Percentiles rank a stretch among this genome's conserved stretches.
phyloP scores from a whole-genome alignment of 164 flowering plant genomes.

The Vitis rotundifolia region DNA sequence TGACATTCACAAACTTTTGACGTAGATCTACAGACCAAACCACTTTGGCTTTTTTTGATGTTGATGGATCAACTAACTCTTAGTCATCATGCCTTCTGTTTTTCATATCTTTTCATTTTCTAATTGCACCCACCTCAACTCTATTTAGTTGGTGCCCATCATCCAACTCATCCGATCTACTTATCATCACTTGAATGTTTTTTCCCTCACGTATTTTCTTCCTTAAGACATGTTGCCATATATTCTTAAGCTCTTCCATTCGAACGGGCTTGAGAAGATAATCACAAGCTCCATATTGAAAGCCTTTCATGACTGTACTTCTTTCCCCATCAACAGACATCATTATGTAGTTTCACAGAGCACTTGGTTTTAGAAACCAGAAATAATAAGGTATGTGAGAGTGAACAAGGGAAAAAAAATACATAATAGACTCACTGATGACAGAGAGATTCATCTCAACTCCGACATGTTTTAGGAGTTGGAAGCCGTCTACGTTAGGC shows the following conservation, averaged over 20 bases:
- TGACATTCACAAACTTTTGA: conserved; percentile 1
- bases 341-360: conserved; percentile 19
- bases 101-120: conserved; percentile 12
- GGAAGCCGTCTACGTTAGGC: conserved; percentile 28
- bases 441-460: conserved; percentile 29
- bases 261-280: conserved; percentile 36
- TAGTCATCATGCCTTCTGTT: conserved; percentile 6
- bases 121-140: neutral
- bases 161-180: conserved; percentile 10
- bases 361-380: neutral
- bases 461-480: conserved; percentile 21
- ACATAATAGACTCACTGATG: conserved; percentile 16
- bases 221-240: conserved; percentile 41
- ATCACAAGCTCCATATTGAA: conserved; percentile 35
- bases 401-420: neutral
- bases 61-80: conserved; percentile 5
- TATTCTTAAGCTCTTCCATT: conserved; percentile 29
- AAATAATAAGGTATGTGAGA: neutral
- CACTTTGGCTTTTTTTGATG: conserved; percentile 3
- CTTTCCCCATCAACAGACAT: conserved; percentile 23
- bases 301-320: conserved; percentile 23
- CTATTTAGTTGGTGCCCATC: conserved; percentile 1
- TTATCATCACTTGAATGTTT: conserved; percentile 8
- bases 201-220: conserved; percentile 16
- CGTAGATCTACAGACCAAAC: conserved; percentile 7